phyloP scores from a whole-genome alignment of 2,329 filamentous ascomycete genomes.

The Fusarium mexicanum region DNA sequence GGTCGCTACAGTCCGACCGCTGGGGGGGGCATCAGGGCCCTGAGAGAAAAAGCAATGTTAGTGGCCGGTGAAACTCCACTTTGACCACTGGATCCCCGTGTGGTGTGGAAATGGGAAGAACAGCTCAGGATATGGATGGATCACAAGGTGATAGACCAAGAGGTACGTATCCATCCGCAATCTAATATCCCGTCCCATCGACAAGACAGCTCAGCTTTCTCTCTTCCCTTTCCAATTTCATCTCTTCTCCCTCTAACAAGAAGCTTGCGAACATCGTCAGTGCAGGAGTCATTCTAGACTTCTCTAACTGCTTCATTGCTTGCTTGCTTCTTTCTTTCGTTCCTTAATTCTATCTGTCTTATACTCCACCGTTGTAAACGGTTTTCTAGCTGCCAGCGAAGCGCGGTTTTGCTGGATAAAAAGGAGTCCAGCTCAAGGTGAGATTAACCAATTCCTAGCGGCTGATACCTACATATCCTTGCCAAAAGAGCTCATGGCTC shows the following conservation, averaged over 20 bases:
- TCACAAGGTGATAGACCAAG: slow-evolving; percentile 22
- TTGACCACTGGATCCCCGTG: background rate
- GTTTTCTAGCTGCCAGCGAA: slow-evolving; percentile 18
- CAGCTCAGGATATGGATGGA: slow-evolving; percentile 24
- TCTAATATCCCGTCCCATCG: slow-evolving; percentile 36
- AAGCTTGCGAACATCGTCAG: slow-evolving; percentile 26
- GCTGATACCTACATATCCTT: slow-evolving; percentile 15
- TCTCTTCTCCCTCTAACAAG: slow-evolving; percentile 11
- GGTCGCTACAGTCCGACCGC: slow-evolving; percentile 31
- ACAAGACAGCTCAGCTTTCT: slow-evolving; percentile 37
- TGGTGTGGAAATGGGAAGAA: slow-evolving; percentile 33
- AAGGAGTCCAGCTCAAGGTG: slow-evolving; percentile 30
- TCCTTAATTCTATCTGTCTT: slow-evolving; percentile 12
- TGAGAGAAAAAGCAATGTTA: slow-evolving; percentile 13
- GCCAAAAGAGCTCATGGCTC: slow-evolving; percentile 5
- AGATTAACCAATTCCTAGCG: slow-evolving; percentile 32
- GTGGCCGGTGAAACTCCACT: slow-evolving; percentile 27
- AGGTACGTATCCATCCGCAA: slow-evolving; percentile 38
- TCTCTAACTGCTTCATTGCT: slow-evolving; percentile 20
- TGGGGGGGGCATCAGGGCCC: slow-evolving; percentile 25
- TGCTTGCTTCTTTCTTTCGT: slow-evolving; percentile 9
- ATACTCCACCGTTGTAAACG: slow-evolving; percentile 1
- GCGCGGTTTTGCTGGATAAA: slow-evolving; percentile 33
- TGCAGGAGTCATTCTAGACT: slow-evolving; percentile 22
- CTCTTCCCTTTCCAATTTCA: slow-evolving; percentile 19